phyloP scores from a whole-genome alignment of 2,329 filamentous ascomycete genomes.

The Fusarium stilboides region DNA sequence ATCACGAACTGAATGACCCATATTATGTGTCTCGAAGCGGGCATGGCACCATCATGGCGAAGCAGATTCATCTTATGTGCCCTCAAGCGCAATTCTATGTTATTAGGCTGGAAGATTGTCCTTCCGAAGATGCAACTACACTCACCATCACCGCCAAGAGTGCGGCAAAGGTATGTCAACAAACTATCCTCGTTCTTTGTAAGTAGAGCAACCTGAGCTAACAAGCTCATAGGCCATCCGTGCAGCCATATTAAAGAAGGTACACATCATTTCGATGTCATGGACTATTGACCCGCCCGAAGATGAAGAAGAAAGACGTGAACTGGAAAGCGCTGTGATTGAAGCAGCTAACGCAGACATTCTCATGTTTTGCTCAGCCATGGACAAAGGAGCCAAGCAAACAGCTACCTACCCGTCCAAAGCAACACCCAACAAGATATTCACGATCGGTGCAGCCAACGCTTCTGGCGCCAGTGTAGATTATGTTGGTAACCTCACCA shows the following conservation, averaged over 20 bases:
- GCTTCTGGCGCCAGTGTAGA: constrained; percentile 24
- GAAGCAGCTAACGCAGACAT: constrained; percentile 50
- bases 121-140: neutral
- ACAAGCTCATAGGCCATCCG: constrained; percentile 48
- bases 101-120: constrained; percentile 16
- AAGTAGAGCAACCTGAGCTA: neutral
- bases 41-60: constrained; percentile 51
- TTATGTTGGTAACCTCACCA: constrained; percentile 27
- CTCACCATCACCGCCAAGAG: constrained; percentile 9
- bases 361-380: constrained; percentile 58
- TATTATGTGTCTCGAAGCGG: constrained; percentile 51
- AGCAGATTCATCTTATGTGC: constrained; percentile 46
- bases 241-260: constrained; percentile 49
- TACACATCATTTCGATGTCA: constrained; percentile 58
- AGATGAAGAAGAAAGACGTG: neutral
- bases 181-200: too few species aligned
- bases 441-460: constrained; percentile 51
- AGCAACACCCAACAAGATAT: constrained; percentile 37
- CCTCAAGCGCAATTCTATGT: constrained; percentile 43
- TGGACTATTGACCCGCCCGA: constrained; percentile 52
- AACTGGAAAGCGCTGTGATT: constrained; percentile 49
- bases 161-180: neutral
- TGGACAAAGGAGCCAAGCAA: constrained; percentile 46
- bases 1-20: neutral
- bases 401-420: constrained; percentile 17